Conservation (phyloP, 768 basidiomycete genomes). For the Kwoniella sp. region DNA sequence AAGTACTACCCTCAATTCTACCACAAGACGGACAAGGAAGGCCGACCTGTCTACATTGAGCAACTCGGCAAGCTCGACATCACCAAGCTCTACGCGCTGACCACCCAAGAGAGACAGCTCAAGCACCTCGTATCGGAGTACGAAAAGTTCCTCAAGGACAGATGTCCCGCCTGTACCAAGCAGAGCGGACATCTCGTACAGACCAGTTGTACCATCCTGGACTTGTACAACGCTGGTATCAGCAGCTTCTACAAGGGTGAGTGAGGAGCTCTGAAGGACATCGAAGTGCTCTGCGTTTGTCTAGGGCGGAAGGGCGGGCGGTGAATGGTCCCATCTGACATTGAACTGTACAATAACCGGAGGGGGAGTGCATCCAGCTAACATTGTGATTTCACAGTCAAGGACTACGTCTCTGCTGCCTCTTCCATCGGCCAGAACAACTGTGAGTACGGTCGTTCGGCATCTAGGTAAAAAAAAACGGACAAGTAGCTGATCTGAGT, state of each 20-base stretch:
- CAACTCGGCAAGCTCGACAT: constrained; percentile 87
- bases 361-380: not conserved
- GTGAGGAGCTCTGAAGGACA: constrained; percentile 22
- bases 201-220: constrained; percentile 96
- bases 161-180: constrained; percentile 71
- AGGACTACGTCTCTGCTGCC: constrained; percentile 81
- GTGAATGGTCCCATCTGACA: too few species aligned
- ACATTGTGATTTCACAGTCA: constrained; percentile 59
- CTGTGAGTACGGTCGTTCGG: constrained; percentile 60
- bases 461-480: too few species aligned
- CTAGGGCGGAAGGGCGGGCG: too few species aligned
- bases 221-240: constrained; percentile 69
- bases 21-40: constrained; percentile 95
- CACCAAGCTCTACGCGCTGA: constrained; percentile 74
- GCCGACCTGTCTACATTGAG: constrained; percentile 93
- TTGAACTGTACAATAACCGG: too few species aligned
- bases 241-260: constrained; percentile 74
- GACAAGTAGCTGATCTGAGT: not conserved
- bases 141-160: constrained; percentile 79
- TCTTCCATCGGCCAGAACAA: constrained; percentile 81
- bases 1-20: constrained; percentile 95
- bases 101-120: constrained; percentile 83
- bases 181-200: constrained; percentile 84
- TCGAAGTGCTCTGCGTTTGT: too few species aligned
- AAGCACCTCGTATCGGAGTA: constrained; percentile 89